Evolutionary conservation across 2,329 filamentous ascomycete species (phyloP), one percentile per base, ranked within the genome.

Genomic region (Aureobasidium melanogenum): DNA sequence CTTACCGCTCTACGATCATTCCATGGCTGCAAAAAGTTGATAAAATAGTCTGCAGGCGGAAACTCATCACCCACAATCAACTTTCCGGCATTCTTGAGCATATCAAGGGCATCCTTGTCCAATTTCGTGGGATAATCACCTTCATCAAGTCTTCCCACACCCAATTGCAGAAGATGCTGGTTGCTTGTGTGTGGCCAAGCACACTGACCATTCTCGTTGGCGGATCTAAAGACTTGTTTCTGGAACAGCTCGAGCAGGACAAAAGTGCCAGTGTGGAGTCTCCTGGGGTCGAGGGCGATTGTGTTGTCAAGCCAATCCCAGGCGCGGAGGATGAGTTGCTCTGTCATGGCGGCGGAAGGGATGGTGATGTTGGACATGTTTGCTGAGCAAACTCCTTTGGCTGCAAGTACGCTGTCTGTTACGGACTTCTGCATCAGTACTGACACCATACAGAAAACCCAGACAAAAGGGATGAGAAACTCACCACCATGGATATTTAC

Each of bases 1-100:
- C 41, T 58, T 36, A 58, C 55, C 41, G 55, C 55, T 39, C 24
- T 36, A 8, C 14, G 30, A 26, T 58, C 55, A 58, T 58, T 58
- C 41, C 41, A 58, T 2, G 55, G 41, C 34, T 58, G 55, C 41
- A 48, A 17, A 28, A 58, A 58, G 26, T 58, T 58, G 30, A 38
- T 12, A 28, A 58, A 58, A 10, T 58, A 47, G 19, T 58, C 55
- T 24, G 26, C 55, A 4, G 36, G 9, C 5, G 24, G 22, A 8
- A 55, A 55, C 6, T 8, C n/a, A 0, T 55, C 38, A 4, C 51
- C 36, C 17, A 55, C 51, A 43, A 58, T 58, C 41, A 58, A 9
- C 32, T 34, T 34, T 10, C 41, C 55, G 26, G 55, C 55, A 39
- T 26, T 26, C 15, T 36, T 28, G 12, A 58, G 44, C 34, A n/a